Conservation (phyloP, 2,329 filamentous ascomycete species). For the Myriosclerotinia curreyana region DNA sequence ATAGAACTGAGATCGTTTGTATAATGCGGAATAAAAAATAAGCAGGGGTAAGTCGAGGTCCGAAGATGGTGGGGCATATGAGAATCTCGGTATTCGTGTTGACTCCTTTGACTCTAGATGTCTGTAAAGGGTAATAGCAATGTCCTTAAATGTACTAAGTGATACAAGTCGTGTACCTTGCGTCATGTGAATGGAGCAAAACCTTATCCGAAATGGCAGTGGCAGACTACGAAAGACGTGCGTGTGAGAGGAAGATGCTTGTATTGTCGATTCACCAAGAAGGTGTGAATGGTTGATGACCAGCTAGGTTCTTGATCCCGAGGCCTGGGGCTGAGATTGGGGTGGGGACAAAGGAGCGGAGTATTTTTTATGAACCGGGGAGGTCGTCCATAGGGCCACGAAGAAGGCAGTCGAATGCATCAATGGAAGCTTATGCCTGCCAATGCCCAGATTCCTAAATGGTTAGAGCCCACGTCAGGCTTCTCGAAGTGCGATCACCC, state of each 20-base stretch:
- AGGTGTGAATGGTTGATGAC: constrained; percentile 27
- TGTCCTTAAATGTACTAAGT: background rate
- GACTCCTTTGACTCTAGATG: constrained; percentile 17
- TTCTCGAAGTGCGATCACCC: constrained; percentile 16
- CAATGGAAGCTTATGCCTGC: constrained; percentile 21
- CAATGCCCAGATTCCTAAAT: constrained; percentile 8
- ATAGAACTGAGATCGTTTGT: constrained; percentile 27
- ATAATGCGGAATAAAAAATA: constrained; percentile 12
- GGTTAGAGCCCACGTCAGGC: constrained; percentile 8
- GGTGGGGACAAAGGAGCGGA: constrained; percentile 20
- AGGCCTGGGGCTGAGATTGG: constrained; percentile 28
- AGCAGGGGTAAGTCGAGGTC: constrained; percentile 21
- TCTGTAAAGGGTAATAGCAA: constrained; percentile 17
- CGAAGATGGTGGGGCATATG: constrained; percentile 24
- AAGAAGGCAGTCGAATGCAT: constrained; percentile 21
- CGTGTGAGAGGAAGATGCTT: constrained; percentile 25
- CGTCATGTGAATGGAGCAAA: constrained; percentile 18
- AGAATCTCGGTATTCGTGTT: constrained; percentile 18
- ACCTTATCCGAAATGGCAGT: constrained; percentile 33
- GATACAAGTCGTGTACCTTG: background rate
- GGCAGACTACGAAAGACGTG: constrained; percentile 31
- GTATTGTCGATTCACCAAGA: constrained; percentile 23
- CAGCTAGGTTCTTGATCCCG: constrained; percentile 28
- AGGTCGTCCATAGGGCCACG: constrained; percentile 16
- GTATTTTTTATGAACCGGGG: constrained; percentile 8